Base-by-base conservation (phyloP, 2,329 filamentous ascomycete species). In the Ambrosiella xylebori region DNA sequence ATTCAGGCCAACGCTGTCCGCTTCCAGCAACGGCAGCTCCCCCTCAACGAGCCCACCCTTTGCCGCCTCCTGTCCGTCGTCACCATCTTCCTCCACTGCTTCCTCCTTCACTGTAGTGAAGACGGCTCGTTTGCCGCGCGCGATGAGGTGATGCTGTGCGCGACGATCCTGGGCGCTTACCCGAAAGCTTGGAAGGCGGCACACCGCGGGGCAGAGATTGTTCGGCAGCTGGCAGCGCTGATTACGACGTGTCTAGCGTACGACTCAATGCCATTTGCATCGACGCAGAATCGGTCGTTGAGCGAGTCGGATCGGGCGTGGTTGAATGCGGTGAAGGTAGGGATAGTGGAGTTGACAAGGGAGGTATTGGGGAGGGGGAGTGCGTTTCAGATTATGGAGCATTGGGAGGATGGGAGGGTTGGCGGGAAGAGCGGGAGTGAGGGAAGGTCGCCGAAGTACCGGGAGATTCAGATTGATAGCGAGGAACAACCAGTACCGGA, bases 1-100 rank as follows among this genome's bases (percentile, higher is more conserved):
- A 64, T 74, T 7, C 0, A 73, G 66, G 50, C 70, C 71, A 62
- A 65, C 66, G 13, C 68, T 63, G 19, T 65, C 65, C 7, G 69
- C 68, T 1, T 65, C 62, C 2, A 68, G 64, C 0, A 71, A 71
- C 17, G 70, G 67, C 36, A 66, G 64, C 0, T 74, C 62, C 68
- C 78, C 67, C 65, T 72, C 58, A 62, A 76, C 65, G 61, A 80
- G 79, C 12, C 52, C 1, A 59, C 57, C 15, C 57, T 59, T 5
- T 59, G 44, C 37, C 52, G 52, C 49, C 52, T 59, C 12, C 50
- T 59, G 6, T 52, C 57, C n/a, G 37, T 58, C n/a, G 35, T 58
- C 36, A 54, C 41, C n/a, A 51, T 58, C 6, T 54, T 58, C 17
- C 51, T 58, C 7, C 57, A 58, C 50, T 54, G 51, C 15, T 54